Percentiles rank a stretch among this genome's conserved stretches.
phyloP scores from a whole-genome alignment of 495 filamentous ascomycete genomes.

The Melanomma pulvis-pyrius region DNA sequence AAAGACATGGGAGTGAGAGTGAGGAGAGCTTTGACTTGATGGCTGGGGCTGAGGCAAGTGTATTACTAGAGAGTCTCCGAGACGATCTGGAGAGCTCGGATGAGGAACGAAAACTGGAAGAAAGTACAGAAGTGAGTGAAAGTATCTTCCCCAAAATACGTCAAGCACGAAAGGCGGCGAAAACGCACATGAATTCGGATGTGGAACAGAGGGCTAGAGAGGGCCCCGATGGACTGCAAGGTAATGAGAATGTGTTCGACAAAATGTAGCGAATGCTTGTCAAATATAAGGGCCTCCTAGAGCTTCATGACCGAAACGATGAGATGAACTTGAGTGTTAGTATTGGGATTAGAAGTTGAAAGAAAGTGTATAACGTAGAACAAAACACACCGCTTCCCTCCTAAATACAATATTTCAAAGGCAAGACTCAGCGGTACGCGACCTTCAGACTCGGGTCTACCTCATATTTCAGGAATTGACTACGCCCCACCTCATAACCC shows the following conservation, averaged over 20 bases:
- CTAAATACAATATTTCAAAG: too few species aligned
- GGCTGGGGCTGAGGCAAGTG: constrained; percentile 47
- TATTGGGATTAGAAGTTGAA: background rate
- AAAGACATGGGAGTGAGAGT: constrained; percentile 50
- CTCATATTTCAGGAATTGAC: too few species aligned
- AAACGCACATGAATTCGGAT: too few species aligned
- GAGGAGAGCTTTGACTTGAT: constrained; percentile 68
- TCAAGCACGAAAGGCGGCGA: too few species aligned
- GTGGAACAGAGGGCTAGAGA: constrained; percentile 28
- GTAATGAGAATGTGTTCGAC: constrained; percentile 39
- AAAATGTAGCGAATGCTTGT: constrained; percentile 45
- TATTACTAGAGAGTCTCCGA: constrained; percentile 34
- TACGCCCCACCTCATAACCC: too few species aligned
- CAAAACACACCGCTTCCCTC: too few species aligned
- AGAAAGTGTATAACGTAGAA: too few species aligned
- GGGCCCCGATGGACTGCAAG: constrained; percentile 11
- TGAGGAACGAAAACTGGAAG: background rate
- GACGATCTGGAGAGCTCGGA: constrained; percentile 29
- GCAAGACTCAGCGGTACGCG: too few species aligned
- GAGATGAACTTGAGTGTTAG: background rate
- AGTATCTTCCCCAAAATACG: too few species aligned
- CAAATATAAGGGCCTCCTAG: background rate
- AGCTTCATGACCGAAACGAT: background rate
- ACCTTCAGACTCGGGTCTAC: too few species aligned
- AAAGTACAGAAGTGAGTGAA: too few species aligned